phyloP scores from a whole-genome alignment of 2,329 filamentous ascomycete species.

The Trichoderma breve region DNA sequence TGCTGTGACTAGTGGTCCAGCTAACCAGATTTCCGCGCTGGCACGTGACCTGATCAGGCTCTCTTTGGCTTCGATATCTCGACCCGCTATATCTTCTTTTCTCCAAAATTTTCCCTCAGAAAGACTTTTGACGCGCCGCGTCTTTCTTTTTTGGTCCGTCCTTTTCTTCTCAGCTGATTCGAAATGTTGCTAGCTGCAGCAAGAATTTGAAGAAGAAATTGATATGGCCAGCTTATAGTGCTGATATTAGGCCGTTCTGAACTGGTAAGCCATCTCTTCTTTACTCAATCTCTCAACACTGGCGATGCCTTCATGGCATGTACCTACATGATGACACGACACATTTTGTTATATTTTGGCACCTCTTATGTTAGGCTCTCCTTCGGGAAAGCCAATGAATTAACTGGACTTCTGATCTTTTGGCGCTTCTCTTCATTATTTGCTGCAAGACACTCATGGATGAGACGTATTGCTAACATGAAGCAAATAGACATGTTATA shows the following conservation, averaged over 20 bases:
- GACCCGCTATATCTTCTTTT: background rate
- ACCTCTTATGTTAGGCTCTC: conserved; percentile 88
- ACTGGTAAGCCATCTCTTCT: conserved; percentile 36
- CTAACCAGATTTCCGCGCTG: background rate
- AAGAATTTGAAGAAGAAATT: background rate
- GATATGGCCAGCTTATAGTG: background rate
- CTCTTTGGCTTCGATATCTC: background rate
- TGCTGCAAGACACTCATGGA: background rate
- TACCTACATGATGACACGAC: conserved; percentile 66
- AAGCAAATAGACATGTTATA: background rate
- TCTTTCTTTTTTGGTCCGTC: background rate
- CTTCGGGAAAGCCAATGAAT: conserved; percentile 65
- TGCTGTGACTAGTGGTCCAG: background rate
- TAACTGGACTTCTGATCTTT: conserved; percentile 76
- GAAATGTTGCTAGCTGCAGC: background rate
- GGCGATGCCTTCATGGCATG: conserved; percentile 16
- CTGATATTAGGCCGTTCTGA: background rate
- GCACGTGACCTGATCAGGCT: conserved; percentile 10
- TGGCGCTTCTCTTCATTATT: conserved; percentile 13
- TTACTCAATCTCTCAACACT: background rate
- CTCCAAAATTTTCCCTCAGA: background rate
- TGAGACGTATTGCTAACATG: conserved; percentile 13
- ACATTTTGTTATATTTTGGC: conserved; percentile 65
- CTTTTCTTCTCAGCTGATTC: background rate
- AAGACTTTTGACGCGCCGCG: background rate